These are phyloP conservation scores for Tricladium varicosporioides DNA, from an alignment of 2,329 filamentous ascomycete genomes.

Conservation along the genomic window DNA sequence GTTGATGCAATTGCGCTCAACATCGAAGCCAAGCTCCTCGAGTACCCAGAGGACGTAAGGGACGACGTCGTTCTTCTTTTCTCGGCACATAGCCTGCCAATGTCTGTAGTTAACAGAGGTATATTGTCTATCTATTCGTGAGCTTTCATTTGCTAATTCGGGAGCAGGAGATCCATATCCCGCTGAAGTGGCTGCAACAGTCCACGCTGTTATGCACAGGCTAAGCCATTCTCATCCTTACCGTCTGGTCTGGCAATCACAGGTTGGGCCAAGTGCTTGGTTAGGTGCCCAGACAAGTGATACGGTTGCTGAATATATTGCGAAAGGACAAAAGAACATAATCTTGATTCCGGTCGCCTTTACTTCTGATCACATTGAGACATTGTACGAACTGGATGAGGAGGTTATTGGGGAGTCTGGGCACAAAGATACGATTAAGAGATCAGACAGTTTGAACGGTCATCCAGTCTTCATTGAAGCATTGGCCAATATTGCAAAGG, in stretches of 20 bases:
- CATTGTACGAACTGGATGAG: constrained; percentile 86
- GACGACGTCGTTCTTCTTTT: constrained; percentile 85
- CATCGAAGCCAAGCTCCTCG: constrained; percentile 79
- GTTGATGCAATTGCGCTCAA: constrained; percentile 91
- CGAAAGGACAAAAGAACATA: constrained; percentile 87
- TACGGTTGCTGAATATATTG: constrained; percentile 84
- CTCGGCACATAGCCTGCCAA: constrained; percentile 92
- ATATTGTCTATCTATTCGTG: constrained; percentile 24
- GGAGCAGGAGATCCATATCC: constrained; percentile 82
- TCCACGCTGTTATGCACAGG: constrained; percentile 93
- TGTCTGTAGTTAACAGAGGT: constrained; percentile 95
- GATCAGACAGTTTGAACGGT: constrained; percentile 89
- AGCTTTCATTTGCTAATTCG: constrained; percentile 13
- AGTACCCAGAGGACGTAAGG: constrained; percentile 79
- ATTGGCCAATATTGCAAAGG: constrained; percentile 80
- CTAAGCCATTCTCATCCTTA: constrained; percentile 88
- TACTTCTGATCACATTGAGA: constrained; percentile 99
- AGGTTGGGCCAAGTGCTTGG: constrained; percentile 95
- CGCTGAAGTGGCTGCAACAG: constrained; percentile 91
- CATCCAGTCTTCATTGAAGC: constrained; percentile 87
- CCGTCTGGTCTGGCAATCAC: constrained; percentile 94
- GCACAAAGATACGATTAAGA: constrained; percentile 76
- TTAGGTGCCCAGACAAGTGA: constrained; percentile 88
- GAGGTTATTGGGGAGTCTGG: constrained; percentile 91
- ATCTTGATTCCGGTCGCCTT: constrained; percentile 94